Evolutionary conservation across 768 basidiomycete species (phyloP).

Genomic region (Harrya chromipes): DNA sequence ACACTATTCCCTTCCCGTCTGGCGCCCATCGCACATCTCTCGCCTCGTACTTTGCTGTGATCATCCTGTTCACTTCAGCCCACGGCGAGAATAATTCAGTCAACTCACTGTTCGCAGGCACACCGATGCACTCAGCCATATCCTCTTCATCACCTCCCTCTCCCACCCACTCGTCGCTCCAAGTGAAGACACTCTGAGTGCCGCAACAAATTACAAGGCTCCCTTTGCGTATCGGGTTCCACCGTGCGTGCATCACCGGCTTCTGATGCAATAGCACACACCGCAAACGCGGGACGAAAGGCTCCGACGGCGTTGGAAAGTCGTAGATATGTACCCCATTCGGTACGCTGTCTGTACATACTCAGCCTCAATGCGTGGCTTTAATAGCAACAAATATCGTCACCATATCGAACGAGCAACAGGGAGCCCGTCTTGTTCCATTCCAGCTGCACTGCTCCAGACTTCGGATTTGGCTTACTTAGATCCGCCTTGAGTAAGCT

Average conservation of each 20-base stretch:
- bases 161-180: constrained; percentile 80
- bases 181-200: constrained; percentile 63
- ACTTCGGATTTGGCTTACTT: constrained; percentile 61
- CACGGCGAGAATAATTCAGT: background rate
- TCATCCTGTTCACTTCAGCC: background rate
- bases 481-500: constrained; percentile 50
- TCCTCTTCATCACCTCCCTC: constrained; percentile 60
- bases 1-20: constrained; percentile 77
- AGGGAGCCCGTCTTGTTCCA: constrained; percentile 79
- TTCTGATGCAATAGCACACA: constrained; percentile 64
- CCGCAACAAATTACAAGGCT: constrained; percentile 67
- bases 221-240: constrained; percentile 85
- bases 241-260: constrained; percentile 62
- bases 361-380: background rate
- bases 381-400: constrained; percentile 9
- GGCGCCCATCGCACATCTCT: constrained; percentile 76
- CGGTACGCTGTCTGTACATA: constrained; percentile 55
- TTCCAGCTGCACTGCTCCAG: constrained; percentile 67
- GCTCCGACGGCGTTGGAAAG: constrained; percentile 60
- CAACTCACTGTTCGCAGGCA: constrained; percentile 71
- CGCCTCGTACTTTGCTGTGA: constrained; percentile 65
- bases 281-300: constrained; percentile 58
- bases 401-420: constrained; percentile 73
- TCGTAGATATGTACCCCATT: constrained; percentile 65
- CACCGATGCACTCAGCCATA: constrained; percentile 87